Evolutionary conservation across 2,329 filamentous ascomycete genomes (phyloP), one percentile per base, ranked within the genome.

Genomic region (Huntiella decipiens): DNA sequence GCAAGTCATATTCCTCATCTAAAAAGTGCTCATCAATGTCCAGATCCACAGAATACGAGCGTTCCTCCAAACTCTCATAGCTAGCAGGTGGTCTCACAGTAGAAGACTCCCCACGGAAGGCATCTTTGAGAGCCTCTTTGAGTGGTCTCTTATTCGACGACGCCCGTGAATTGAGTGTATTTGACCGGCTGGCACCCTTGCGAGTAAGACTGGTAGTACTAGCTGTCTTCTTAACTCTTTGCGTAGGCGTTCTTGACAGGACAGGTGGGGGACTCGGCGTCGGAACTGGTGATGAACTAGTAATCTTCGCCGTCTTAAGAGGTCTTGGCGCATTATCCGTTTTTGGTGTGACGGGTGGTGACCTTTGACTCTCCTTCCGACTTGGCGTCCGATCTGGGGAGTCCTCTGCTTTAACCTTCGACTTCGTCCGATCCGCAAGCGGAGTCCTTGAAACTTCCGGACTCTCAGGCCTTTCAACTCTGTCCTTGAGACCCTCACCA

Each of bases 41-140:
- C 7, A 48, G 37, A 2, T 49, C 47, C 12, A 49, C 50, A 7
- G 55, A 54, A 31, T 56, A 59, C 4, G 53, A 54, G 3, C 61
- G 59, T 44, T 68, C 62, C 48, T 70, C 63, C 28, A 61, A 65
- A 44, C 65, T 69, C 34, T 68, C 64, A 49, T 73, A 73, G 19
- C 64, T 61, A 49, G 62, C 62, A 1, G 66, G 63, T 11, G 63
- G 62, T 4, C 66, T 59, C 15, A 61, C 60, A 48, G 67, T 62
- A 3, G 58, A 65, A 2, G 74, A 78, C 55, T 79, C 73, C 28
- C 75, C 75, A 35, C 68, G 67, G 53, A 79, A 79, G 3, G 74
- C 75, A 50, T 75, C 73, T 45, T 70, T 71, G 6, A 79, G 58
- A 39, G 68, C 66, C 36, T 76, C 74, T 16, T 74, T 66, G 45